Evolutionary conservation across 2,329 filamentous ascomycete genomes (phyloP), one percentile per base, ranked within the genome.

Genomic region (Rasamsonia emersonii): DNA sequence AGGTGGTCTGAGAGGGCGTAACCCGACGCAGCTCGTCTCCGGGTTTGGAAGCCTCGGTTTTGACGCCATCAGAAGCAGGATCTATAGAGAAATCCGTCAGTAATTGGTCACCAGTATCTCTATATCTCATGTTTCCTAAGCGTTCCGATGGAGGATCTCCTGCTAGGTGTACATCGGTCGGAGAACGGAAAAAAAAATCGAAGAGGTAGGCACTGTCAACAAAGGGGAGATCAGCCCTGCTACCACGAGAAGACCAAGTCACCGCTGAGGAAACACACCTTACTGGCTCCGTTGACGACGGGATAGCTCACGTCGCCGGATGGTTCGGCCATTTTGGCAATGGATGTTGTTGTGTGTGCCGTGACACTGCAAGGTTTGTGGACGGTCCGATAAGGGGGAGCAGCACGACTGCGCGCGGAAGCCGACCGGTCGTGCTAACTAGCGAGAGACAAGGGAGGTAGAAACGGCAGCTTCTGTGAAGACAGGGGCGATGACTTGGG

Each of bases 61-160:
- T 73, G 49, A 72, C 65, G 43, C 65, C 70, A 44, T 75, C 64
- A 36, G 68, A 71, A 38, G 76, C 60, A 27, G 75, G 73, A 34
- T 71, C 70, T 66, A 33, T 21, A 13, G 17, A 9, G 18, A 23
- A 24, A 17, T 9, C 9, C 4, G 32, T 35, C 33, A 35, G 30
- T 30, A 35, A 9, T 24, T 4, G n/a, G 32, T 49, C 35, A 49
- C 47, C 35, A 31, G 31, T 24, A 33, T 39, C 27, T 38, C n/a
- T 21, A 35, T 15, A 25, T 24, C 19, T 11, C 7, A 10, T 18
- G 26, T 9, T n/a, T 21, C 17, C 18, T 18, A 9, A 23, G 24
- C 10, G 28, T n/a, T 5, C 28, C 11, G 13, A 15, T 25, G 18
- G 26, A 17, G n/a, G 24, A 32, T 11, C 24, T 17, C 19, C 14